These are phyloP conservation scores for Serendipita sp. DNA, from an alignment of 768 basidiomycete species.

Conservation along the genomic window DNA sequence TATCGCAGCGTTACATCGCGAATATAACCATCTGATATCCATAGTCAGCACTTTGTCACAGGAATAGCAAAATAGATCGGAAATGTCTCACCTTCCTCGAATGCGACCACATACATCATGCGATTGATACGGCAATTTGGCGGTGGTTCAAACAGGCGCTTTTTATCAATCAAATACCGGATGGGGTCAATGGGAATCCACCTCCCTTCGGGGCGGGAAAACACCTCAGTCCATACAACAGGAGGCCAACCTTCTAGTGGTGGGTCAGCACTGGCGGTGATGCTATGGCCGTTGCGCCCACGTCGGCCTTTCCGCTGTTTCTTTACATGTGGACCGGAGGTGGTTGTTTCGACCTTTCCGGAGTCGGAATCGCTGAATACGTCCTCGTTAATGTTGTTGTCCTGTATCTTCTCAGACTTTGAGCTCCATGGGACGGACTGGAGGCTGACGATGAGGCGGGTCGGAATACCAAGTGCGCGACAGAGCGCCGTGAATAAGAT, in stretches of 20 bases:
- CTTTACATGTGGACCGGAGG: neutral
- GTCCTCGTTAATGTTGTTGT: slow-evolving; percentile 26
- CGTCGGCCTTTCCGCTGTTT: neutral
- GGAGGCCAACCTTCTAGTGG: slow-evolving; percentile 40
- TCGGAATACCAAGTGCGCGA: slow-evolving; percentile 71
- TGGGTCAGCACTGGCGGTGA: slow-evolving; percentile 1
- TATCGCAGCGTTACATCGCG: slow-evolving; percentile 87
- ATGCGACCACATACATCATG: slow-evolving; percentile 83
- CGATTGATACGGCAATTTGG: slow-evolving; percentile 38
- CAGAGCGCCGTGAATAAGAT: slow-evolving; percentile 86
- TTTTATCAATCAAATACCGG: slow-evolving; percentile 63
- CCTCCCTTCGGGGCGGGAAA: slow-evolving; percentile 74
- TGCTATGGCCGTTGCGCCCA: neutral
- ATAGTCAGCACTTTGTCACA: neutral
- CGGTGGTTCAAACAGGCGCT: slow-evolving; percentile 63
- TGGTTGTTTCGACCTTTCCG: neutral
- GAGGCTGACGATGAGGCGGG: slow-evolving; percentile 75
- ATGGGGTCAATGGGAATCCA: slow-evolving; percentile 93
- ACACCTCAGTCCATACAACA: slow-evolving; percentile 95
- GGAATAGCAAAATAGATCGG: neutral
- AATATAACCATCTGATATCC: slow-evolving; percentile 59
- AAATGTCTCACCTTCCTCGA: slow-evolving; percentile 50
- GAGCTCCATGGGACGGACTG: slow-evolving; percentile 76
- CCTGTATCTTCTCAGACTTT: slow-evolving; percentile 23
- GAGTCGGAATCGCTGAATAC: slow-evolving; percentile 9